Base-by-base conservation (phyloP, 2,329 filamentous ascomycete species). In the Aspergillus ustus region DNA sequence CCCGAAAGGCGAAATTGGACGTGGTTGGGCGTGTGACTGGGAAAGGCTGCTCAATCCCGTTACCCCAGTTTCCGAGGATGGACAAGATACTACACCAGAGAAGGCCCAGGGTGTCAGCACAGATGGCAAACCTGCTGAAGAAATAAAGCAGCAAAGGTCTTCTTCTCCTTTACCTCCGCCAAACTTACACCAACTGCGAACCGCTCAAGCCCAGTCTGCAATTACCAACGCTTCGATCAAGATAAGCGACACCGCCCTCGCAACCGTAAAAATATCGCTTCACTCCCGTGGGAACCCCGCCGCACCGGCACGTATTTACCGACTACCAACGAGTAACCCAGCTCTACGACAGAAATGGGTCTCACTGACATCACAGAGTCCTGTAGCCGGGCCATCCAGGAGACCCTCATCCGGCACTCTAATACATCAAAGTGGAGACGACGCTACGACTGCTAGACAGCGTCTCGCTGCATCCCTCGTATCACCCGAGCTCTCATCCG, bases 11-110 rank as follows among this genome's bases (percentile, higher is more conserved):
- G 95, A 98, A 74, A 72, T 96, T 34, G 95, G 95, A 1, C 79
- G 86, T 56, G 93, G 93, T 0, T 92, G 91, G 84, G 86, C 87
- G 9, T 97, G 91, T 76, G 92, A 96, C 71, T 97, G 92, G 84
- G 89, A 92, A 70, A 80, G 81, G 37, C 75, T 96, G n/a, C 81
- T 92, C 57, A 74, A 17, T 72, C 78, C 7, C 62, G 5, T 34
- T 29, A 51, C 31, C 7, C 28, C 52, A 19, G n/a, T 25, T 20
- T 58, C 43, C 8, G 53, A 37, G 9, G 57, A 57, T 20, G 52
- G 57, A n/a, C 51, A 61, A 15, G 31, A 53, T 8, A 5, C 59
- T 11, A 59, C 34, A 13, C 20, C 53, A 22, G 65, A 69, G 7
- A 29, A 63, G 43, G 50, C 44, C n/a, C 40, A 61, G 53, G 63